Base-by-base conservation (phyloP, 2,329 filamentous ascomycete species). In the Boeremia exigua region DNA sequence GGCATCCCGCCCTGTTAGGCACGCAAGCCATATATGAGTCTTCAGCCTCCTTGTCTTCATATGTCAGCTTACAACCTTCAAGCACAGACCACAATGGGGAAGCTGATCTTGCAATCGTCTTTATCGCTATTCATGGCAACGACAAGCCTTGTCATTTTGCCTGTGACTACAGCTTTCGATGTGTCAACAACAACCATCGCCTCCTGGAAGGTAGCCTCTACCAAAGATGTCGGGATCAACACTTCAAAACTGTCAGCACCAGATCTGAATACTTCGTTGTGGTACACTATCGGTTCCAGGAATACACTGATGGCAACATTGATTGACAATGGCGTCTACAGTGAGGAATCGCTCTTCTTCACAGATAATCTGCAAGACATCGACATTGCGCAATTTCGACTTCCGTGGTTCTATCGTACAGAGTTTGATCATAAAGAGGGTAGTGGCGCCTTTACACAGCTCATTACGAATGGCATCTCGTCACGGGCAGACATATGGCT, bases 401-500 rank as follows among this genome's bases (percentile, higher is more conserved):
- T 81, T 0, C 82, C 85, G 0, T 88, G 85, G 85, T 66, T 86
- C 23, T 88, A 87, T 60, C 79, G 85, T 11, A 74, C 81, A 34
- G 82, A 86, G 54, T 0, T 61, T 86, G 1, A 60, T 28, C 9
- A 15, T 27, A 17, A 37, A 14, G 15, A 12, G 39, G 10, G 28
- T 11, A 48, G 45, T 7, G 38, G 23, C 6, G 36, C 47, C 5
- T 71, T 70, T 1, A 70, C 78, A 30, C 80, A 85, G 27, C 73
- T 88, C 2, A 73, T 81, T 30, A 87, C 84, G 0, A 77, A 88
- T 56, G 86, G 86, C 4, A 85, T 88, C 59, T 82, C 80, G 0
- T 86, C 85, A 1, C 80, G 80, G 29, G 86, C 83, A 1, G 85
- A 88, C 59, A 79, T 88, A 6, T 86, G 79, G 54, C 57, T 88